A percentile compares a stretch with the other conserved stretches of the same genome.
Evolutionary conservation across 108 stramenopile genomes (phyloP).

Genomic region (Pseudonitzschia multiseries): DNA sequence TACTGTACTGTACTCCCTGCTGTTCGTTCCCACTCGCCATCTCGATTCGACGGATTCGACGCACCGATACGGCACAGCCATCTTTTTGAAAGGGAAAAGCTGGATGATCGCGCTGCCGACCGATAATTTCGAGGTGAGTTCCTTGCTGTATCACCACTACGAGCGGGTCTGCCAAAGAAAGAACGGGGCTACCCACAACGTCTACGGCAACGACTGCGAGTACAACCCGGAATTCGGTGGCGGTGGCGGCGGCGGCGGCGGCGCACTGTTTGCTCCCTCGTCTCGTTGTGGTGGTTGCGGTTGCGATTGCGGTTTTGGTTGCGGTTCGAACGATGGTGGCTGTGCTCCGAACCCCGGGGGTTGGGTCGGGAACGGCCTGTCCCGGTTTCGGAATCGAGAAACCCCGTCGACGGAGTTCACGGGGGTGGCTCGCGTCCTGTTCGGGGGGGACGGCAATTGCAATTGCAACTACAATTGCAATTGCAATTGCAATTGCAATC

Average conservation of each 20-base stretch:
- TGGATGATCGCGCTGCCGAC: slow-evolving; percentile 69
- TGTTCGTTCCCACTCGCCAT: not conserved
- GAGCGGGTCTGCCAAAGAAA: slow-evolving; percentile 40
- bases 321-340: too few relatives aligned
- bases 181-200: too few relatives aligned
- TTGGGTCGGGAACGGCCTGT: slow-evolving; percentile 5
- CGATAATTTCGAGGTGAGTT: slow-evolving; percentile 57
- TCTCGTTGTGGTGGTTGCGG: not conserved
- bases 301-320: too few relatives aligned
- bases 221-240: slow-evolving; percentile 37
- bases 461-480: too few relatives aligned
- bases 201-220: too few relatives aligned
- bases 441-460: not conserved
- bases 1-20: not conserved
- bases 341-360: not conserved
- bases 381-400: not conserved
- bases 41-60: not conserved
- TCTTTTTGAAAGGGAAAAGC: slow-evolving; percentile 53
- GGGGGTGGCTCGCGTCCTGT: not conserved
- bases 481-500: too few relatives aligned
- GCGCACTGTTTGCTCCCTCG: too few relatives aligned
- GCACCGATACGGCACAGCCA: slow-evolving; percentile 8
- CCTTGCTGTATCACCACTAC: slow-evolving; percentile 56
- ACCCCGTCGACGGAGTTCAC: not conserved
- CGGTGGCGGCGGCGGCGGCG: not conserved